Evolutionary conservation across 805 yeast genomes (phyloP).

Genomic region (Starmerella apis): DNA sequence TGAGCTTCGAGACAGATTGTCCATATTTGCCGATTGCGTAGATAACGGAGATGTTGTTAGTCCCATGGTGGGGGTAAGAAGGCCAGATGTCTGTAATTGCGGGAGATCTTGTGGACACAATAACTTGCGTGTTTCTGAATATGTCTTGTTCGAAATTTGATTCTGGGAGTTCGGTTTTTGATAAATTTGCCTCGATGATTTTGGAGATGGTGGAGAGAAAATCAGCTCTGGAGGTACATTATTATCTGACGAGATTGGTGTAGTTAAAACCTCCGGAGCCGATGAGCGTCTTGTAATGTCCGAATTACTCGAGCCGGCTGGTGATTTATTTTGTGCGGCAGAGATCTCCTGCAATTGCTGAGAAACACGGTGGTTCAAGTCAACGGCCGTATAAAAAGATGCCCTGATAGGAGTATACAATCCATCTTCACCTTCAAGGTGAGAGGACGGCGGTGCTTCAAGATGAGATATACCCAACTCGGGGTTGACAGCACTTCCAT

Average conservation of each 20-base stretch:
- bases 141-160: not conserved
- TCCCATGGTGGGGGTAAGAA: not conserved
- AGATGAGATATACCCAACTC: not conserved
- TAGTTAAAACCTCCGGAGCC: not conserved
- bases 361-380: slow-evolving; percentile 14
- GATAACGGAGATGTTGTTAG: not conserved
- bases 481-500: not conserved
- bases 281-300: slow-evolving; percentile 1
- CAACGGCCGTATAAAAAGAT: slow-evolving; percentile 16
- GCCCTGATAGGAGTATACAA: slow-evolving; percentile 14
- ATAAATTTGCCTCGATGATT: not conserved
- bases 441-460: not conserved
- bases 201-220: slow-evolving; percentile 2
- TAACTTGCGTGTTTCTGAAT: not conserved
- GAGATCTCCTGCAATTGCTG: slow-evolving; percentile 10
- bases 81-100: not conserved
- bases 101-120: slow-evolving; percentile 5
- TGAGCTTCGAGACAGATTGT: not conserved
- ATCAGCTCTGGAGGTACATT: not conserved
- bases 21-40: not conserved
- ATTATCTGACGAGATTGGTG: not conserved
- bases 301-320: not conserved
- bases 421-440: not conserved
- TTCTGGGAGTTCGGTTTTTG: not conserved
- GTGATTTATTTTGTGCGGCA: slow-evolving; percentile 1